A percentile compares a stretch with the other conserved stretches of the same genome.
These are phyloP conservation scores for Picea glauca DNA, from an alignment of 75 land plant genomes.

Conservation along the genomic window DNA sequence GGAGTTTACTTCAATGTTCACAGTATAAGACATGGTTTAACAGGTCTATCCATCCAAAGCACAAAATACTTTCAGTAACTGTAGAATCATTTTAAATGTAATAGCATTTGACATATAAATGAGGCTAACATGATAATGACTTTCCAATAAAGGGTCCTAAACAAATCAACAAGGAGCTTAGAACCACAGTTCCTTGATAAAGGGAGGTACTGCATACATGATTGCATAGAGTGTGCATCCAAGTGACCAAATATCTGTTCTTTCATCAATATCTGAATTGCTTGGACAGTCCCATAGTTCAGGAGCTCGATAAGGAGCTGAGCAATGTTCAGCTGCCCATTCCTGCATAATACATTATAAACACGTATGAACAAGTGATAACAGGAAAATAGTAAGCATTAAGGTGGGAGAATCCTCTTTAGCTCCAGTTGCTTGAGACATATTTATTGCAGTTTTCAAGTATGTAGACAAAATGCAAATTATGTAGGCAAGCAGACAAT, in stretches of 20 bases:
- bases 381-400: not conserved
- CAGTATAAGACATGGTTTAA: not conserved
- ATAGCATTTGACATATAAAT: not conserved
- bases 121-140: not conserved
- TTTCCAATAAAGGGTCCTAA: not conserved
- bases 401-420: not conserved
- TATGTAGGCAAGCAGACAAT: not conserved
- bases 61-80: not conserved
- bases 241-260: constrained; percentile 96
- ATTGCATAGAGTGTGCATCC: constrained; percentile 97
- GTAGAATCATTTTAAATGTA: not conserved
- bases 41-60: not conserved
- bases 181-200: not conserved
- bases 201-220: constrained; percentile 56
- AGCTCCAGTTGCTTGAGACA: not conserved
- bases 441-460: not conserved
- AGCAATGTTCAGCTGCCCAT: constrained; percentile 99
- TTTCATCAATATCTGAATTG: constrained; percentile 79
- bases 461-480: not conserved
- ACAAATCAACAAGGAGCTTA: not conserved
- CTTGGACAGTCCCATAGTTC: constrained; percentile 99
- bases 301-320: constrained; percentile 97
- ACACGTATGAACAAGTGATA: not conserved
- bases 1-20: not conserved
- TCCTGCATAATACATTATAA: constrained; percentile 47